Evolutionary conservation across 169 alveolate species (phyloP).

Genomic region (Fabrea salina): DNA sequence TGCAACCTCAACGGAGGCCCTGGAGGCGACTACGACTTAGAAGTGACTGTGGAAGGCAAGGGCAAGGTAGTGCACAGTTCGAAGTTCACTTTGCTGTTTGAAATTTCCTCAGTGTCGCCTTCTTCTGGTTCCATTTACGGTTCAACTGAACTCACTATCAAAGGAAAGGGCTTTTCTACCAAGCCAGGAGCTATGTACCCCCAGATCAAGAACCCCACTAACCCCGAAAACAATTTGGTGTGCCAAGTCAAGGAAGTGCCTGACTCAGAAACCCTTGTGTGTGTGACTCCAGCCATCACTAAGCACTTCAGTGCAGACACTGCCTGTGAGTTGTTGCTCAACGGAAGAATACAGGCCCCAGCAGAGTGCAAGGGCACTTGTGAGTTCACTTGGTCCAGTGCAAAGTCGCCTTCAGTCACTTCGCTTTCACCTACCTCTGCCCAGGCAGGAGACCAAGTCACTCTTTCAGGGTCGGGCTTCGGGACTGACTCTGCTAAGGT

Average conservation of each 20-base stretch:
- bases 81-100: background rate
- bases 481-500: background rate
- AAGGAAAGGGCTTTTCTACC: slow-evolving; percentile 21
- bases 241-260: too few relatives aligned
- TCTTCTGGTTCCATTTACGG: slow-evolving; percentile 18
- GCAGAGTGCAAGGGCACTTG: background rate
- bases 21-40: slow-evolving; percentile 4
- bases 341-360: slow-evolving; percentile 7
- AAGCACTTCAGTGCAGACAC: background rate
- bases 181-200: background rate
- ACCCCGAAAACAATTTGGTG: too few relatives aligned
- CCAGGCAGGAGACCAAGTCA: background rate
- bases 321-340: background rate
- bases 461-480: background rate
- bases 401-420: background rate
- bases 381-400: background rate
- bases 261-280: background rate
- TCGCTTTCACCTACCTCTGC: background rate
- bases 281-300: background rate
- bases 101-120: background rate
- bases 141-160: slow-evolving; percentile 14
- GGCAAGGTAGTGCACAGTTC: background rate
- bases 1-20: slow-evolving; percentile 27
- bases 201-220: too few relatives aligned
- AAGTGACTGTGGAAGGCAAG: background rate